Base-by-base conservation (phyloP, 345 rosid genomes). In the Leavenworthia alabamica region DNA sequence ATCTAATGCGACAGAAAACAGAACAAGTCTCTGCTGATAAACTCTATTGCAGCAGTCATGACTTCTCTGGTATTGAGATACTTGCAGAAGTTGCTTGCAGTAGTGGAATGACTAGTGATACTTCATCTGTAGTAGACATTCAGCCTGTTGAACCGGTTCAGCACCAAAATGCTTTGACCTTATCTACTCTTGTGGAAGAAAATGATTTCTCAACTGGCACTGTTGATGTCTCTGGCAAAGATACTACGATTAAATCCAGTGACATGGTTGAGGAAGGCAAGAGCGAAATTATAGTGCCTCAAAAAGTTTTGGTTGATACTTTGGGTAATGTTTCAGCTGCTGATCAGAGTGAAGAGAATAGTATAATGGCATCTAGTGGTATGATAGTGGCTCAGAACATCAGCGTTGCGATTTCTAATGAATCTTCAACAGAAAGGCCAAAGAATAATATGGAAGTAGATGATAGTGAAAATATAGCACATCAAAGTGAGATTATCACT, bases 41-140 rank as follows among this genome's bases (percentile, higher is more conserved):
- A 24, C 61, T 53, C 19, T 79, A 60, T 52, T 55, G 43, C 26
- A 29, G 50, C 5, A 66, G 70, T 8, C 75, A 75, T 12, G 87
- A 80, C 68, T 84, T 84, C 74, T 84, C 82, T 45, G 90, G 90
- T 53, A 82, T 82, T 36, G 71, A 80, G 62, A 80, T 84, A 15
- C 90, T 84, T 62, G 87, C 90, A 10, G 75, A 71, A 40, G 90
- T 71, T 24, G 90, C 84, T 56, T 80, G 86, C 60, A 60, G 59
- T 62, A 63, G 69, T 47, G 51, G 70, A 36, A 53, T 78, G 43
- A 56, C 53, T 55, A 51, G 62, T 70, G 77, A 68, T 53, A 27
- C 55, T 44, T 50, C 60, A 45, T 17, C 35, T 24, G 33, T 16
- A 15, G 61, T 52, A 52, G 76, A 56, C 7, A 33, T 32, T 48